Percentiles rank a stretch among this genome's conserved stretches.
Evolutionary conservation across 208 protist species (phyloP).

Genomic region (Angomonas deanei): DNA sequence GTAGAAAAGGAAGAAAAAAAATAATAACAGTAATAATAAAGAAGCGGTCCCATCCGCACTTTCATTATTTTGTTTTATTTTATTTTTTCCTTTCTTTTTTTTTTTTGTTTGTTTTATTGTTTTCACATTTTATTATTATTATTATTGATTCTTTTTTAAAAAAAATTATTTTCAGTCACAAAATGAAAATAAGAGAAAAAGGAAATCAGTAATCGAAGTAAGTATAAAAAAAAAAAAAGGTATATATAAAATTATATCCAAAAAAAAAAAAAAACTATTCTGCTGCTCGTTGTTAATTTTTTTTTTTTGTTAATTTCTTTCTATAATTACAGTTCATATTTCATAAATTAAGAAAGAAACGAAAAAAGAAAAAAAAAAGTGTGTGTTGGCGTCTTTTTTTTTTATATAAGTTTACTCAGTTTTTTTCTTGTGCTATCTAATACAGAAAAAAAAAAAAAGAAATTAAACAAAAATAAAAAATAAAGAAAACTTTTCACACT

Average conservation of each 20-base stretch:
- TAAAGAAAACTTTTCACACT: background rate
- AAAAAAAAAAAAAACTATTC: background rate
- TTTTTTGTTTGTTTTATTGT: slow-evolving; percentile 9
- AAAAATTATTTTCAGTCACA: background rate
- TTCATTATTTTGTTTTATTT: slow-evolving; percentile 9
- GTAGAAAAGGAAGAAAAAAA: no score
- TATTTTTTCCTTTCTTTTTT: background rate
- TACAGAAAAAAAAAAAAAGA: slow-evolving; percentile 13
- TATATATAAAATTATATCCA: background rate
- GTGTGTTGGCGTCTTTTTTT: slow-evolving; percentile 2
- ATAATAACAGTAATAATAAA: no score
- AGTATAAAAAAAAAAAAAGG: background rate
- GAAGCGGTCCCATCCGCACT: no score
- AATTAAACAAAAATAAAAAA: background rate
- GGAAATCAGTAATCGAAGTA: slow-evolving; percentile 1
- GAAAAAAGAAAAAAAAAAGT: slow-evolving; percentile 5
- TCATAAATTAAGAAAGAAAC: background rate
- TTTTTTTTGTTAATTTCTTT: background rate
- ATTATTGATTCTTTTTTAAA: background rate
- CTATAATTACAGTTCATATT: background rate
- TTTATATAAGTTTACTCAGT: slow-evolving; percentile 8
- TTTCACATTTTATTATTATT: slow-evolving; percentile 8
- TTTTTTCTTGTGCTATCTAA: background rate
- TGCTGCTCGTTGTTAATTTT: background rate
- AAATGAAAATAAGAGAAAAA: background rate